Conservation (phyloP, 2,329 filamentous ascomycete species). For the Calonectria hongkongensis region DNA sequence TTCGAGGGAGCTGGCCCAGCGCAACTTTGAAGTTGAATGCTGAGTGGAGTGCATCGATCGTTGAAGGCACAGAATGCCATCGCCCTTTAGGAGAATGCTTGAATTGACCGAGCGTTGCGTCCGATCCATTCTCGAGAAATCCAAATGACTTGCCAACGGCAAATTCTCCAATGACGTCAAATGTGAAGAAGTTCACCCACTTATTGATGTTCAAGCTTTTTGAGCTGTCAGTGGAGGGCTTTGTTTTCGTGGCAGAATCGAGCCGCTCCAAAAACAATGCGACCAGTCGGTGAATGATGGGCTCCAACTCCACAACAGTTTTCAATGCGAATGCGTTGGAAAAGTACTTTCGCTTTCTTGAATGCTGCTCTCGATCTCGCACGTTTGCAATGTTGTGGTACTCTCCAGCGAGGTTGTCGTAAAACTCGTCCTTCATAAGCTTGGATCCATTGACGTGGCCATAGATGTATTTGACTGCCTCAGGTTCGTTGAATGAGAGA, state of each 20-base stretch:
- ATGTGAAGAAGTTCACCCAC: conserved; percentile 4
- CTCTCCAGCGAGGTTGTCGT: not conserved
- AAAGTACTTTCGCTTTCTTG: conserved; percentile 1
- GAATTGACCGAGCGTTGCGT: not conserved
- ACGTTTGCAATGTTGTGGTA: conserved; percentile 2
- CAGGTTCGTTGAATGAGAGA: conserved; percentile 4
- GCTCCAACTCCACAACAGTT: not conserved
- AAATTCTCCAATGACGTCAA: not conserved
- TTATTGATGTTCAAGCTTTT: not conserved
- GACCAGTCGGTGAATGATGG: not conserved
- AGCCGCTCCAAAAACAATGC: not conserved
- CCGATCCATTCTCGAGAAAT: not conserved
- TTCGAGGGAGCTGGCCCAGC: not conserved
- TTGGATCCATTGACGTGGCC: not conserved
- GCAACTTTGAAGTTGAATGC: conserved; percentile 6
- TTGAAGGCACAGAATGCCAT: not conserved
- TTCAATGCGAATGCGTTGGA: conserved; percentile 1
- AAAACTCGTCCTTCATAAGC: not conserved
- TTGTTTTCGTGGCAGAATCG: not conserved
- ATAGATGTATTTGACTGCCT: not conserved
- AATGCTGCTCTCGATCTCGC: not conserved
- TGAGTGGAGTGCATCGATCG: not conserved
- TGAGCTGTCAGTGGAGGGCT: not conserved
- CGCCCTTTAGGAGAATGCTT: not conserved
- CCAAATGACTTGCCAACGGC: not conserved